A percentile compares a stretch with the other conserved stretches of the same genome.
These are phyloP conservation scores for Gypsophila paniculata DNA, from an alignment of 179 eudicot species.

Conservation along the genomic window DNA sequence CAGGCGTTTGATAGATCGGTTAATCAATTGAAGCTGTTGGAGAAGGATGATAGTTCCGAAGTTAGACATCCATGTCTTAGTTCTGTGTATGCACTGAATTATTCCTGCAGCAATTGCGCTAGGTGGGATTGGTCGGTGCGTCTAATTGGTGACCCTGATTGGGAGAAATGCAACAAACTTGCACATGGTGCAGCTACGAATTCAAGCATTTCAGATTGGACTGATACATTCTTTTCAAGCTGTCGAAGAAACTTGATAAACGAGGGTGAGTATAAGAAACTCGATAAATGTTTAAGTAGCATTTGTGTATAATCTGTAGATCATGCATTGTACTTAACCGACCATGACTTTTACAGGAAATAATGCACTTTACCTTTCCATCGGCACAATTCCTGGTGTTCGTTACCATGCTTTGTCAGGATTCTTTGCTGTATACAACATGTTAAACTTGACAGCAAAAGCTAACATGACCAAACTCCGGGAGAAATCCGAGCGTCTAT, in stretches of 20 bases:
- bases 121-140: slow-evolving; percentile 19
- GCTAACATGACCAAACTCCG: slow-evolving; percentile 56
- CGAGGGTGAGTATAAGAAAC: slow-evolving; percentile 52
- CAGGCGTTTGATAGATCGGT: slow-evolving; percentile 76
- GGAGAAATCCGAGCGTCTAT: slow-evolving; percentile 53
- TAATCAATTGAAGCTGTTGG: slow-evolving; percentile 35
- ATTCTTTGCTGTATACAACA: slow-evolving; percentile 64
- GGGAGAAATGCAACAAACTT: slow-evolving; percentile 60
- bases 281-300: neutral
- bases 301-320: neutral
- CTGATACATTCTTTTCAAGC: slow-evolving; percentile 29
- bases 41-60: slow-evolving; percentile 36
- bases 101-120: slow-evolving; percentile 57
- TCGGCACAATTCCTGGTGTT: slow-evolving; percentile 23
- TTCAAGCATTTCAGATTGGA: slow-evolving; percentile 48
- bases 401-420: slow-evolving; percentile 85
- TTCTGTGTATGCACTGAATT: slow-evolving; percentile 42
- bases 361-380: slow-evolving; percentile 31
- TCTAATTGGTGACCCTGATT: slow-evolving; percentile 58
- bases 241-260: slow-evolving; percentile 35
- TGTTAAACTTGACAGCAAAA: slow-evolving; percentile 46
- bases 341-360: slow-evolving; percentile 41
- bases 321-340: neutral
- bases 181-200: slow-evolving; percentile 59
- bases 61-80: slow-evolving; percentile 74